Percentiles rank a stretch among this genome's conserved stretches.
Conservation (phyloP, 2,329 filamentous ascomycete species). For the Ophiocordyceps camponoti-saundersi region DNA sequence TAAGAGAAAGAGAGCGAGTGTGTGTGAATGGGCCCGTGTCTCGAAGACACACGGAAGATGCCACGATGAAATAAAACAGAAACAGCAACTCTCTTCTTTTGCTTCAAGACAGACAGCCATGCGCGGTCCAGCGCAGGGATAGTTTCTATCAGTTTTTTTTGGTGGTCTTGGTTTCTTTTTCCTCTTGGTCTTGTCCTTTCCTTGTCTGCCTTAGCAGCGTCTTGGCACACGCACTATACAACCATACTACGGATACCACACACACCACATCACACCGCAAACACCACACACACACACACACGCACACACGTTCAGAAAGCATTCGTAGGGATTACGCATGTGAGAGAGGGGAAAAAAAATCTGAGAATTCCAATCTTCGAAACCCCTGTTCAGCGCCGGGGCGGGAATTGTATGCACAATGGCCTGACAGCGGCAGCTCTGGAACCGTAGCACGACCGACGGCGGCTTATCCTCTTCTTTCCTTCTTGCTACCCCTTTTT, state of each 20-base stretch:
- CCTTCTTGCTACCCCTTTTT: not conserved
- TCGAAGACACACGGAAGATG: not conserved
- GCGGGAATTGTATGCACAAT: not conserved
- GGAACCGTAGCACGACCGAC: not conserved
- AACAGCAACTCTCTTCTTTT: not conserved
- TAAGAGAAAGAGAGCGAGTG: too few relatives aligned
- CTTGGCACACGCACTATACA: too few relatives aligned
- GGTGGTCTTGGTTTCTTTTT: too few relatives aligned
- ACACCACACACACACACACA: too few relatives aligned
- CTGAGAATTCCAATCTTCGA: not conserved
- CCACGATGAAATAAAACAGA: not conserved
- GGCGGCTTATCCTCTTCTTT: not conserved
- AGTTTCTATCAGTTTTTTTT: too few relatives aligned
- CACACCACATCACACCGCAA: too few relatives aligned
- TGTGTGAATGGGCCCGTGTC: too few relatives aligned
- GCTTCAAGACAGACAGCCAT: not conserved
- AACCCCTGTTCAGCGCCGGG: not conserved
- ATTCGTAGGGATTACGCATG: too few relatives aligned
- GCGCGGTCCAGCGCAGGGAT: not conserved
- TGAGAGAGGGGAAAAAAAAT: not conserved
- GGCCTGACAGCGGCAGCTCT: not conserved
- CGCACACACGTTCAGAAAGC: too few relatives aligned
- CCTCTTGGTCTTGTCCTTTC: too few relatives aligned
- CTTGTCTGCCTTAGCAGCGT: too few relatives aligned
- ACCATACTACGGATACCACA: too few relatives aligned